Evolutionary conservation across 169 alveolate genomes (phyloP).

Genomic region (Eimeria praecox): DNA sequence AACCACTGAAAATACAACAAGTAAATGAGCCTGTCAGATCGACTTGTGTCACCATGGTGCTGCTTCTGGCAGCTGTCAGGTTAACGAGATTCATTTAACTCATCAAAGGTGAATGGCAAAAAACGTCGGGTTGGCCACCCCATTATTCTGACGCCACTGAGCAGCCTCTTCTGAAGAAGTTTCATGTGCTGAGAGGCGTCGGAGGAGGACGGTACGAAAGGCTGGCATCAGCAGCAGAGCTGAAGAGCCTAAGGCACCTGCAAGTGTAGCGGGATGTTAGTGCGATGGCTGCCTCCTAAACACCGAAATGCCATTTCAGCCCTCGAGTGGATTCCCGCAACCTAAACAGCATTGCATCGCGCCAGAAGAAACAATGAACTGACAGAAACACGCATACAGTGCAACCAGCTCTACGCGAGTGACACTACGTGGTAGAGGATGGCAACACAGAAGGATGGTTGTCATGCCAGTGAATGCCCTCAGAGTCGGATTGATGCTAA

Average conservation of each 20-base stretch:
- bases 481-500: constrained; percentile 37
- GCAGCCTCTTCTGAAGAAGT: too few relatives aligned
- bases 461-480: not conserved
- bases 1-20: not conserved
- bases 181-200: too few relatives aligned
- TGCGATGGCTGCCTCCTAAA: constrained; percentile 18
- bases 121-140: too few relatives aligned
- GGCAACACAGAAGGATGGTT: not conserved
- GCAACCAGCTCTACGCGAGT: not conserved
- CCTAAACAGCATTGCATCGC: not conserved
- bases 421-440: not conserved
- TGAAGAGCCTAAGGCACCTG: constrained; percentile 7
- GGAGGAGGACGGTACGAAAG: constrained; percentile 24
- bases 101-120: constrained; percentile 70
- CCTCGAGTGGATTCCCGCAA: constrained; percentile 31
- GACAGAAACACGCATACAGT: not conserved
- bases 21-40: too few relatives aligned
- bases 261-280: constrained; percentile 32
- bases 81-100: not conserved
- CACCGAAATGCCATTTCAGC: not conserved
- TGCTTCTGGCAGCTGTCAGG: too few relatives aligned
- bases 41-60: too few relatives aligned
- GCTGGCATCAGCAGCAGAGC: not conserved
- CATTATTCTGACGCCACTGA: too few relatives aligned
- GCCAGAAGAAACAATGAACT: not conserved